Evolutionary conservation across 108 stramenopile genomes (phyloP).

Genomic region (Skeletonema marinoi): DNA sequence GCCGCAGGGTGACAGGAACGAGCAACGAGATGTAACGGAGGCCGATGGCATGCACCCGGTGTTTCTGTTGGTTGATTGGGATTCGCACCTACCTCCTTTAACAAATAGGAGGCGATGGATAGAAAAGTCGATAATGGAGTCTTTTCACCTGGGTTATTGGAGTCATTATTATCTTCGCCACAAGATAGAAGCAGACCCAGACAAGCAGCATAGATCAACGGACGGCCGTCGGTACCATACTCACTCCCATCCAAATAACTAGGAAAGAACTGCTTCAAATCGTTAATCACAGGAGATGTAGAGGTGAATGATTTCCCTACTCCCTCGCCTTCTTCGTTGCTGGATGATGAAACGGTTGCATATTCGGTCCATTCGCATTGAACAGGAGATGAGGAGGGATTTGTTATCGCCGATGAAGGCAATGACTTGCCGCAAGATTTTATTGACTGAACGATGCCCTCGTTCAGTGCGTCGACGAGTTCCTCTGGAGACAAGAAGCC

Average conservation of each 20-base stretch:
- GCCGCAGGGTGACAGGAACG: conserved; percentile 42
- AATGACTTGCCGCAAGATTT: conserved; percentile 30
- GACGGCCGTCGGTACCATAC: conserved; percentile 37
- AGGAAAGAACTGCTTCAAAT: conserved; percentile 31
- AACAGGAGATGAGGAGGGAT: background rate
- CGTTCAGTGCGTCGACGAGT: conserved; percentile 38
- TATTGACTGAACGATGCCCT: conserved; percentile 27
- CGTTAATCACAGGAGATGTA: conserved; percentile 28
- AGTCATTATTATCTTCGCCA: background rate
- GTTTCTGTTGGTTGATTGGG: conserved; percentile 40
- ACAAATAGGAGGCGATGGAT: conserved; percentile 27
- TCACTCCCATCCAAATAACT: conserved; percentile 21
- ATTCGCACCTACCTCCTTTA: conserved; percentile 36
- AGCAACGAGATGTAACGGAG: conserved; percentile 44
- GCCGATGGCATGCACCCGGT: conserved; percentile 36
- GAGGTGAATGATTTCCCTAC: background rate
- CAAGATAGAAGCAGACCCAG: conserved; percentile 37
- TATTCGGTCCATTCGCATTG: conserved; percentile 50
- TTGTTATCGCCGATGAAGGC: conserved; percentile 24
- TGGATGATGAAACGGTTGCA: conserved; percentile 6
- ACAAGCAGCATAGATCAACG: conserved; percentile 40
- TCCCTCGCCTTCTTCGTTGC: background rate
- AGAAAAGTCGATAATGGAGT: conserved; percentile 45
- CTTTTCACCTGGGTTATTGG: background rate
- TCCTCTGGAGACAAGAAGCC: conserved; percentile 5